phyloP scores from a whole-genome alignment of 2,329 filamentous ascomycete species.

The Colletotrichum zoysiae region DNA sequence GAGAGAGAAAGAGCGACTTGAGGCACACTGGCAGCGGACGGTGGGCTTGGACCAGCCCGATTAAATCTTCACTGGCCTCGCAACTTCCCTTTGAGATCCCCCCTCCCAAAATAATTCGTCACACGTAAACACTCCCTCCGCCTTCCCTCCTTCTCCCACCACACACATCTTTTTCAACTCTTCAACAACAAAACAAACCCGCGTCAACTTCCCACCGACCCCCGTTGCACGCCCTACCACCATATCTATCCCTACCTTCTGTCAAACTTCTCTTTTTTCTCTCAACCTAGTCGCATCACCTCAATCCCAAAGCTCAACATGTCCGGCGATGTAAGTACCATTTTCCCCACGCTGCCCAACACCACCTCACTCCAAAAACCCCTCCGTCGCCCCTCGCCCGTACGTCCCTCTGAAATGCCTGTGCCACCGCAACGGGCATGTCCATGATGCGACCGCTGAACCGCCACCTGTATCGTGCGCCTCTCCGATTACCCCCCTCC shows the following conservation, averaged over 20 bases:
- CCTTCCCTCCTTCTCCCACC: constrained; percentile 39
- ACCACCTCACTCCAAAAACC: constrained; percentile 37
- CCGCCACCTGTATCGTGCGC: not conserved
- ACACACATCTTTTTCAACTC: constrained; percentile 37
- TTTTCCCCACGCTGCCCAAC: constrained; percentile 39
- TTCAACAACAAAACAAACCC: constrained; percentile 41
- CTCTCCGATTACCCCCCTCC: not conserved
- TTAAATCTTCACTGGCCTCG: constrained; percentile 42
- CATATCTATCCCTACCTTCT: constrained; percentile 24
- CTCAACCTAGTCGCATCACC: constrained; percentile 31
- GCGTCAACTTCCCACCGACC: constrained; percentile 36
- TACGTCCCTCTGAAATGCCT: constrained; percentile 31
- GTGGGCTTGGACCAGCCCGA: constrained; percentile 37
- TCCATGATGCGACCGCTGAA: constrained; percentile 18
- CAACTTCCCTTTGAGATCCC: constrained; percentile 39
- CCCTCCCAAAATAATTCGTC: constrained; percentile 42
- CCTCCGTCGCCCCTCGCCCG: constrained; percentile 34
- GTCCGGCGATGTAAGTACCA: constrained; percentile 43
- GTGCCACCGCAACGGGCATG: constrained; percentile 20
- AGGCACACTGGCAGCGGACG: constrained; percentile 5
- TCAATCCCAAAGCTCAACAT: constrained; percentile 40
- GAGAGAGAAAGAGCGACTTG: constrained; percentile 20
- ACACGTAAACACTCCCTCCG: constrained; percentile 41
- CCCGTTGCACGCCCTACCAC: constrained; percentile 33
- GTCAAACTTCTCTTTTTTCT: constrained; percentile 23